Evolutionary conservation across 768 basidiomycete genomes (phyloP).

Genomic region (Leucocoprinus leucothites): DNA sequence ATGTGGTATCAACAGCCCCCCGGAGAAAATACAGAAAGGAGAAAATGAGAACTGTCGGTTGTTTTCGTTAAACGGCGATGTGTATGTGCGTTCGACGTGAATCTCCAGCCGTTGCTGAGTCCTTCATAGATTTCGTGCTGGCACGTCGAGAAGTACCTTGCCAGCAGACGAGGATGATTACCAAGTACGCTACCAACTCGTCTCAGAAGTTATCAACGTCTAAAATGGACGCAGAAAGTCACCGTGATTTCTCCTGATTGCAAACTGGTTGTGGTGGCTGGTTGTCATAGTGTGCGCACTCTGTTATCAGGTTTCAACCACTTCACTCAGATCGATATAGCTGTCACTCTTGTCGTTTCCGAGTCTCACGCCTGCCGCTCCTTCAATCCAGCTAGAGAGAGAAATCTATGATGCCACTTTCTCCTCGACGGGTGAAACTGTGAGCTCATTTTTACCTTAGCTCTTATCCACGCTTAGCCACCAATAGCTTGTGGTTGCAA

Average conservation of each 20-base stretch:
- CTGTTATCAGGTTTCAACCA: not conserved
- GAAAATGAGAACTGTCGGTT: constrained; percentile 85
- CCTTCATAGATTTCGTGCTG: not conserved
- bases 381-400: constrained; percentile 55
- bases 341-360: constrained; percentile 68
- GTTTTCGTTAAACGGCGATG: constrained; percentile 54
- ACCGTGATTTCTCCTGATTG: constrained; percentile 76
- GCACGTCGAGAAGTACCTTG: constrained; percentile 52
- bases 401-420: constrained; percentile 90
- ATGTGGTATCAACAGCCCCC: constrained; percentile 85
- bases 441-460: constrained; percentile 27
- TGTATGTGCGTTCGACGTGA: constrained; percentile 37
- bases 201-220: constrained; percentile 4
- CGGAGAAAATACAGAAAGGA: constrained; percentile 56
- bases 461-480: not conserved
- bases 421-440: constrained; percentile 48
- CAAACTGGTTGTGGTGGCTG: constrained; percentile 65
- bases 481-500: constrained; percentile 60
- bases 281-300: constrained; percentile 60
- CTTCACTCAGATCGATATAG: constrained; percentile 26
- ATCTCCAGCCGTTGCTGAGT: not conserved
- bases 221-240: constrained; percentile 63
- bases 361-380: constrained; percentile 45
- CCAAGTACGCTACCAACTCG: constrained; percentile 58
- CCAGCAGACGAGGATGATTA: constrained; percentile 69